A percentile compares a stretch with the other conserved stretches of the same genome.
Conservation (phyloP, 164 flowering plant species). For the Aristolochia fimbriata region DNA sequence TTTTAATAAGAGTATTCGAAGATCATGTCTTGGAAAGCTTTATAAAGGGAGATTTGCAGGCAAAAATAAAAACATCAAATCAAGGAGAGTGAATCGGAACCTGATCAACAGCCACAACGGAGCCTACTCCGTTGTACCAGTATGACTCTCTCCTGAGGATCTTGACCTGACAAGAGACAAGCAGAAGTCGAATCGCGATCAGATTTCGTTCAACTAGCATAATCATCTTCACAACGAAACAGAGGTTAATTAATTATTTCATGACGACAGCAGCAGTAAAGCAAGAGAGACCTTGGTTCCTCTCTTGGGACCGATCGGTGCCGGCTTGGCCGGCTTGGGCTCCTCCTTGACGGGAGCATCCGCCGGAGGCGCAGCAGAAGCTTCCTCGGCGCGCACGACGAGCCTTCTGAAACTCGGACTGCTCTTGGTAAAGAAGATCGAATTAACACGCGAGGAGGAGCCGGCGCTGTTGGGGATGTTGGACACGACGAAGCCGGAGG, state of each 20-base stretch:
- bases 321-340: conserved; percentile 40
- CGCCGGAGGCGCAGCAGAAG: conserved; percentile 37
- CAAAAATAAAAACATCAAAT: background rate
- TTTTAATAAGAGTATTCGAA: background rate
- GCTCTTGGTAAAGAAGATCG: conserved; percentile 19
- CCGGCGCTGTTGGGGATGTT: conserved; percentile 17
- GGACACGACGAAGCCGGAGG: conserved; percentile 42
- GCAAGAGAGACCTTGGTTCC: conserved; percentile 57
- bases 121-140: conserved; percentile 87
- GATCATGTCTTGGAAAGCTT: background rate
- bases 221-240: background rate
- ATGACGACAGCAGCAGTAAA: background rate
- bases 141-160: conserved; percentile 89
- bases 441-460: conserved; percentile 22
- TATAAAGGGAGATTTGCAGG: background rate
- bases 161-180: conserved; percentile 48
- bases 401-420: conserved; percentile 25
- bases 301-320: conserved; percentile 94
- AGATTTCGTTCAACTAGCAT: no score
- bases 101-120: conserved; percentile 96
- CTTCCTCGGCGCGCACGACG: conserved; percentile 63
- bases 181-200: background rate
- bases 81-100: conserved; percentile 15
- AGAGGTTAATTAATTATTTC: background rate
- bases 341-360: conserved; percentile 25